Base-by-base conservation (phyloP, 495 filamentous ascomycete species). In the Daldinia loculata region DNA sequence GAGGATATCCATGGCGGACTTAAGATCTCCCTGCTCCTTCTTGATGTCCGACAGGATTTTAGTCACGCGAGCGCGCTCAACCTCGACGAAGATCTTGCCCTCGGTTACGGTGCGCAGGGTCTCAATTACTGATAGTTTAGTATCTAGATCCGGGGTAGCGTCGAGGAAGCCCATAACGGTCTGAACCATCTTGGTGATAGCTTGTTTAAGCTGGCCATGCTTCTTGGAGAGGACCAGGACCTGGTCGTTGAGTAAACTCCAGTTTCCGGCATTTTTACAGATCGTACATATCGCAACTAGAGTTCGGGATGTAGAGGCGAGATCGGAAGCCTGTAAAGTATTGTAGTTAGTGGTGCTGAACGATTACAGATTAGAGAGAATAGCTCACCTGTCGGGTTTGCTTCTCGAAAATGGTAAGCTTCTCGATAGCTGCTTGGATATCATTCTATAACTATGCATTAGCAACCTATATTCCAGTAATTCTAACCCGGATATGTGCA, bases 41-140 rank as follows among this genome's bases (percentile, higher is more conserved):
- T 97, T 98, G 85, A 99, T 98, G 80, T 97, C 89, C 55, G 95
- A 97, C 17, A 99, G 85, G 67, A 97, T 95, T 72, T 90, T 91
- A 65, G 95, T 99, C 55, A 98, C 90, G 74, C 96, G 92, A 71
- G 95, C 95, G 67, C 95, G 88, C 84, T 99, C 95, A 24, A 99
- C 95, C 85, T 99, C 95, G 74, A 99, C 94, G 74, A 98, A 99
- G 75, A 99, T 98, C 92, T 99, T 99, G 82, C 95, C 95, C 80
- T 99, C 95, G 26, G 95, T 99, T 67, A 99, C 94, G 32, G 95
- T 98, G 66, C 95, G 89, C 73, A 99, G 81, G 1, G 95, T 97
- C 80, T 98, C 93, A 70, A 99, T 98, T 43, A 96, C 89, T 15
- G 92, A 90, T 51, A 99, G 84, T 83, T 98, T 98, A 34, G 88